Evolutionary conservation across 1,139 yeast genomes (phyloP).

Genomic region (Eremothecium coryli): DNA sequence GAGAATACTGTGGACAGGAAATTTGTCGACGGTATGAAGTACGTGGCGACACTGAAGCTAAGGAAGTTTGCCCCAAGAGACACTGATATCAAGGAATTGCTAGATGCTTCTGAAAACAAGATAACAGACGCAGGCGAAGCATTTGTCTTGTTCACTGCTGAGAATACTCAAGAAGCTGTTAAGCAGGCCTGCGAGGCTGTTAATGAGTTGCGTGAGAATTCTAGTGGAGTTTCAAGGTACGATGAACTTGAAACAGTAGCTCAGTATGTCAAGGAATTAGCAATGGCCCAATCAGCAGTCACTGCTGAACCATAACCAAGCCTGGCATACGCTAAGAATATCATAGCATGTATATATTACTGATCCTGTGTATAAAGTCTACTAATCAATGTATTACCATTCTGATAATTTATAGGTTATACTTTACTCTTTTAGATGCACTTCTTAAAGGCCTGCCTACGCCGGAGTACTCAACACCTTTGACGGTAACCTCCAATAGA

Average conservation of each 20-base stretch:
- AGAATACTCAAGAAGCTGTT: conserved; percentile 38
- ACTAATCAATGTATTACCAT: not conserved
- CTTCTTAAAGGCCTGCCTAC: conserved; percentile 28
- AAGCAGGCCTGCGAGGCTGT: conserved; percentile 49
- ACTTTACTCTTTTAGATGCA: conserved; percentile 15
- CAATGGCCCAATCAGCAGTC: conserved; percentile 10
- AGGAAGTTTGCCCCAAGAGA: conserved; percentile 36
- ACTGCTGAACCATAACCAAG: conserved; percentile 1
- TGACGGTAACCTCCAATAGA: conserved; percentile 9
- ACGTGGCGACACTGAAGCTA: conserved; percentile 58
- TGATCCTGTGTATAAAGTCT: conserved; percentile 1
- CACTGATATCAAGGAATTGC: conserved; percentile 17
- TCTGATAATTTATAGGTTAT: not conserved
- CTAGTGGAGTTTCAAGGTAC: conserved; percentile 26
- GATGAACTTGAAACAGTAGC: conserved; percentile 31
- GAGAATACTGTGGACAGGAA: conserved; percentile 46
- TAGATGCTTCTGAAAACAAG: conserved; percentile 14
- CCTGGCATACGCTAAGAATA: conserved; percentile 2
- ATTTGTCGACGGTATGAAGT: conserved; percentile 60
- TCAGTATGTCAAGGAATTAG: conserved; percentile 24
- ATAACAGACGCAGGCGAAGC: conserved; percentile 43
- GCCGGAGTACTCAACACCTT: conserved; percentile 20
- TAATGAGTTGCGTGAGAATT: conserved; percentile 30
- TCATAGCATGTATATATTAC: conserved; percentile 1
- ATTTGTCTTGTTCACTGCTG: conserved; percentile 40